Conservation (phyloP, 257 asterid species). For the Cordia subcordata region DNA sequence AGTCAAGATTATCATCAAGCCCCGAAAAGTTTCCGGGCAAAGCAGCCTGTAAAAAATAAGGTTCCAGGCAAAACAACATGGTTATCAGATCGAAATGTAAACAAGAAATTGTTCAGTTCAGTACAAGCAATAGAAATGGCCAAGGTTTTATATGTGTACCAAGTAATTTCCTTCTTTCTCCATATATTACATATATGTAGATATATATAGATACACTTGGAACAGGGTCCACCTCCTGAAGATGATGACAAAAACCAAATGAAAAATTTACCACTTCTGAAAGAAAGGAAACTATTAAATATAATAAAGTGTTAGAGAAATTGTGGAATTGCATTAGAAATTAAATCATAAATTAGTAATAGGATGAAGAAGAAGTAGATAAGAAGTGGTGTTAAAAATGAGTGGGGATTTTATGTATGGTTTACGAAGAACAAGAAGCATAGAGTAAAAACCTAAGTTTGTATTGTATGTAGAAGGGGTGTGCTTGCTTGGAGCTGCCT, state of each 20-base stretch:
- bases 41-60: slow-evolving; percentile 39
- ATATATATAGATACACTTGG: no score
- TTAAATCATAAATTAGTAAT: no score
- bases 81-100: slow-evolving; percentile 20
- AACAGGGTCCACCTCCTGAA: no score
- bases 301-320: no score
- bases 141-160: slow-evolving; percentile 32
- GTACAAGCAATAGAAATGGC: slow-evolving; percentile 2
- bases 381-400: neutral
- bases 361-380: no score
- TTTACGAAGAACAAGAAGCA: slow-evolving; percentile 12
- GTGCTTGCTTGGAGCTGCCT: slow-evolving; percentile 21
- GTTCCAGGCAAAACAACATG: slow-evolving; percentile 33
- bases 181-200: slow-evolving; percentile 37
- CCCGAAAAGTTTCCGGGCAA: slow-evolving; percentile 28
- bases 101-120: slow-evolving; percentile 9
- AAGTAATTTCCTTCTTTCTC: slow-evolving; percentile 58
- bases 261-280: no score
- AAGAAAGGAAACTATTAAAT: no score
- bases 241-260: no score
- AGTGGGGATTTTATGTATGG: slow-evolving; percentile 3
- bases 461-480: slow-evolving; percentile 14
- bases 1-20: slow-evolving; percentile 34
- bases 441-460: slow-evolving; percentile 10
- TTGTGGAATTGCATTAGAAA: no score